Evolutionary conservation across 1,284 basidiomycete genomes (phyloP), one percentile per base, ranked within the genome.

Genomic region (Microbotryomycetes sp.): DNA sequence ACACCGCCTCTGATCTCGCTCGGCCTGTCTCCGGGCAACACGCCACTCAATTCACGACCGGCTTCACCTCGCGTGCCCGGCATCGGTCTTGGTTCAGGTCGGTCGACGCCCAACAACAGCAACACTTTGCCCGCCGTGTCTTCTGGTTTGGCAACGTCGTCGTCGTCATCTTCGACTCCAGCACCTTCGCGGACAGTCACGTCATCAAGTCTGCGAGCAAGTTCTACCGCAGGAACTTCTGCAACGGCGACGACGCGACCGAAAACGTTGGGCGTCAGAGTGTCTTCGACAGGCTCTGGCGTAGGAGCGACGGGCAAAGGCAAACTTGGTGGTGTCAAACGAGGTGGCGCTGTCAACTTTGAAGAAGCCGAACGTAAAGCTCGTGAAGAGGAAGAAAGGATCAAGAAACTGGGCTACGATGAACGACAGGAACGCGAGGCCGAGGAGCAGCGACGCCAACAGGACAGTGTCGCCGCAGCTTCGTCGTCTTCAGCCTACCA

Each of bases 361-460:
- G 92, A 87, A 51, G 89, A 90, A 71, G 92, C 91, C 0, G 90
- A 96, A 75, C 80, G 85, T 30, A 88, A 88, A 70, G 92, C 92
- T 0, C 73, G 81, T 23, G 91, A 91, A 72, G 92, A 96, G 74
- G 90, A 89, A 45, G 91, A 92, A 76, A 80, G 90, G 59, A 83
- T 91, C 74, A 88, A 88, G 74, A 84, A 91, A 69, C 80, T 94
- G 15, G 92, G 91, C 0, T 93, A 93, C 72, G 89, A 93, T 73
- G 82, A 88, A 29, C 82, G 85, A 71, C 79, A 83, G 45, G 89
- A 93, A 75, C 86, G 87, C 70, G 79, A 81, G 52, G 82, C 82
- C 69, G 75, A 76, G 23, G 72, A 80, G 80, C 82, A 82, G 53
- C 81, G 78, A 58, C 64, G 5, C 57, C 57, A 61, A 15, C 55